Evolutionary conservation across 768 basidiomycete genomes (phyloP).

Genomic region (Kwoniella heveanensis): DNA sequence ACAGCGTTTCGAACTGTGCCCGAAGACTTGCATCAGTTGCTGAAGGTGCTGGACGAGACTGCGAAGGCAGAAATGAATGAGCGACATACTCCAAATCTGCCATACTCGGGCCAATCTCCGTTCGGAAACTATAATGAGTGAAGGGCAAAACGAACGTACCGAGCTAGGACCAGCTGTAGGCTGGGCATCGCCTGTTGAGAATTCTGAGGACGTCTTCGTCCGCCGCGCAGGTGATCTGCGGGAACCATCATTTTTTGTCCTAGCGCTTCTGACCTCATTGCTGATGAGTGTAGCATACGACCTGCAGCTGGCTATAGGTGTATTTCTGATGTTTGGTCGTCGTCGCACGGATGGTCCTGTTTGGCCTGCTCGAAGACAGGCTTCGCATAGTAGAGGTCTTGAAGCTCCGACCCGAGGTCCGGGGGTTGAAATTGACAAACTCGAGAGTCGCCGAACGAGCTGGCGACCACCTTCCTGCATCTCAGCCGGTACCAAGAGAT

Average conservation of each 20-base stretch:
- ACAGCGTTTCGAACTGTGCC: not conserved
- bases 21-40: not conserved
- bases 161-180: slow-evolving; percentile 6
- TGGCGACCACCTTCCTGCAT: slow-evolving; percentile 5
- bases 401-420: not conserved
- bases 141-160: not conserved
- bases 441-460: not conserved
- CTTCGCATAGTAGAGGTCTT: slow-evolving; percentile 3
- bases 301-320: too few species aligned
- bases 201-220: slow-evolving; percentile 11
- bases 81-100: too few species aligned
- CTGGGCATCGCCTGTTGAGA: slow-evolving; percentile 6
- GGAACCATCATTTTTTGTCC: not conserved
- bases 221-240: not conserved
- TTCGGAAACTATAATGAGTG: not conserved
- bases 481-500: too few species aligned
- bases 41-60: slow-evolving; percentile 1
- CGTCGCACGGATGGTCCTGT: too few species aligned
- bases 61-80: too few species aligned
- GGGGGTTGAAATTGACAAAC: too few species aligned
- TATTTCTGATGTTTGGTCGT: too few species aligned
- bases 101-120: too few species aligned
- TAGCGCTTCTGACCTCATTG: not conserved
- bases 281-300: not conserved
- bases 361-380: not conserved